Conservation (phyloP, 495 filamentous ascomycete species). For the Hyaloscypha bicolor region DNA sequence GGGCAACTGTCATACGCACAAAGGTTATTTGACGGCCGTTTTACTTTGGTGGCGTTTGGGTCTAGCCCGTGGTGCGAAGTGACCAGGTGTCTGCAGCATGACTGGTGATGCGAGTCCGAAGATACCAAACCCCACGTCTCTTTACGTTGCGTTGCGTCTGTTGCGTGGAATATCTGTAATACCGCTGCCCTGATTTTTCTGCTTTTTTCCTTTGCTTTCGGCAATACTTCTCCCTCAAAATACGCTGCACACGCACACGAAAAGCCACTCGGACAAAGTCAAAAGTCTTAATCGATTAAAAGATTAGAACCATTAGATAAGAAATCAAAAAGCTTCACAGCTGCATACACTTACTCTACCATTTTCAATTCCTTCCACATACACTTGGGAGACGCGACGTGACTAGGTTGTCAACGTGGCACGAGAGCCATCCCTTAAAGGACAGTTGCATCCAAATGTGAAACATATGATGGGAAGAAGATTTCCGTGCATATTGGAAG, state of each 20-base stretch:
- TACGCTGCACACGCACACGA: background rate
- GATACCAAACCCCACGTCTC: background rate
- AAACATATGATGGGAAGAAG: background rate
- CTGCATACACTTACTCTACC: constrained; percentile 1
- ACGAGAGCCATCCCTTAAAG: background rate
- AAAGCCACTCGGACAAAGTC: background rate
- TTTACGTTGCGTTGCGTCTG: background rate
- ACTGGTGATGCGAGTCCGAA: background rate
- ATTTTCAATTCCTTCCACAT: background rate
- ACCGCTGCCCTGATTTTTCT: background rate
- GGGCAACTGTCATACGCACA: background rate
- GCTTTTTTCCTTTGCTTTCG: constrained; percentile 5
- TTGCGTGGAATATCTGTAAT: constrained; percentile 4
- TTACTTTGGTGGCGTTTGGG: constrained; percentile 1
- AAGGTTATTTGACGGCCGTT: background rate
- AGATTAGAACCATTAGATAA: constrained; percentile 14
- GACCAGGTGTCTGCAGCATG: background rate
- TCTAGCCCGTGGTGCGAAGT: background rate
- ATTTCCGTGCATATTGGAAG: background rate
- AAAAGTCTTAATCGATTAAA: constrained; percentile 1
- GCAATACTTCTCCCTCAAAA: background rate
- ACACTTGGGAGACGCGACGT: background rate
- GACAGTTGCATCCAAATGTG: background rate
- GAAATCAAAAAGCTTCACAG: constrained; percentile 22
- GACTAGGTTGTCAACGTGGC: background rate